Evolutionary conservation across 2,329 filamentous ascomycete genomes (phyloP), one percentile per base, ranked within the genome.

Genomic region (Aspergillus fumigatus): DNA sequence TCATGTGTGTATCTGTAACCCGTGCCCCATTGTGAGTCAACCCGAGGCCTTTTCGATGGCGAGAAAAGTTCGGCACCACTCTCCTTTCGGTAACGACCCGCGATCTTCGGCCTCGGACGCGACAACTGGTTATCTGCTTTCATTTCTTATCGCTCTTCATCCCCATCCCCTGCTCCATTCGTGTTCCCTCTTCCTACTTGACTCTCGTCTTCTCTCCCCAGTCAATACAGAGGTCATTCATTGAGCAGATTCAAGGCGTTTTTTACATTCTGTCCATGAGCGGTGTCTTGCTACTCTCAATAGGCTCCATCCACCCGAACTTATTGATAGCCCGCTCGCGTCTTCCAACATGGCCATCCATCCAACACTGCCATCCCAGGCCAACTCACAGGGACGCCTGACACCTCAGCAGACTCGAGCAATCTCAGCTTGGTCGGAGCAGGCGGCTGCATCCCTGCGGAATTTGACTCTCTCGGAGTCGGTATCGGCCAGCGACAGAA

Each of bases 361-460:
- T 62, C 75, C 76, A 10, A 69, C 59, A 47, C 60, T 73, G 45
- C 69, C 58, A 51, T 59, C 67, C 23, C 61, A 66, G 50, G 59
- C 59, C 23, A 52, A 61, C 17, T 54, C 63, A 2, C 64, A 65
- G 55, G 67, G 65, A 32, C 61, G 52, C 49, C 63, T 74, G 53
- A 72, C 72, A 21, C 67, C 68, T 9, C 69, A 74, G 53, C 73
- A 74, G 58, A 73, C 77, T 52, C 76, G 84, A 53, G 83, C 88
- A 59, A 85, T 89, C 57, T 87, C 87, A 59, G 80, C 85, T 35
- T 90, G 88, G 88, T 86, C 86, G 14, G 75, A 77, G 59, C 73
- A 77, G 60, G 73, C 75, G 27, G 64, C 73, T 45, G 67, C 72
- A 38, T 73, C 75, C 27, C 59, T 78, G 43, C 67, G 70, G 53